Conservation (phyloP, 352 stramenopile genomes). For the Phytophthora sojae region DNA sequence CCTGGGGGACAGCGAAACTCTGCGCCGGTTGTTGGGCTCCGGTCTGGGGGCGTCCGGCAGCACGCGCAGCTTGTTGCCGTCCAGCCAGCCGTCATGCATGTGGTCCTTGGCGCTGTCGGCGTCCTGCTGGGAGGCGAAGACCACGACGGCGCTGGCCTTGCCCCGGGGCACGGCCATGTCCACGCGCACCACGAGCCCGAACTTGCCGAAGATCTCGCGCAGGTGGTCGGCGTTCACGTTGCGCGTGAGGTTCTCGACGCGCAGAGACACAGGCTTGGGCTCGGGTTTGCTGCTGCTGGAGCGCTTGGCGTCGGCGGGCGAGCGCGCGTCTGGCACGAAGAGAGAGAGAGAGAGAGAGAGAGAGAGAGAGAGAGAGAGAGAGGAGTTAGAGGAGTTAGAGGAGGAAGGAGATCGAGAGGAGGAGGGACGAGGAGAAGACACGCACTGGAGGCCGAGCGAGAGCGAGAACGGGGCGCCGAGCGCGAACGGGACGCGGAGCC, state of each 20-base stretch:
- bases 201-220: slow-evolving; percentile 90
- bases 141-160: slow-evolving; percentile 60
- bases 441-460: background rate
- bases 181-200: slow-evolving; percentile 69
- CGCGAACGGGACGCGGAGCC: background rate
- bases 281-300: slow-evolving; percentile 12
- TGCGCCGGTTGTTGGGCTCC: slow-evolving; percentile 6
- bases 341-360: no score
- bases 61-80: slow-evolving; percentile 82
- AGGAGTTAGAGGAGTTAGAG: background rate
- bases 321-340: slow-evolving; percentile 16
- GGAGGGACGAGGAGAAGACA: background rate
- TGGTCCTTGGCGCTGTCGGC: slow-evolving; percentile 68
- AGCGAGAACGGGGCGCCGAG: background rate
- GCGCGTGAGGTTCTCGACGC: slow-evolving; percentile 85
- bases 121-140: slow-evolving; percentile 59
- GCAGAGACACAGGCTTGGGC: slow-evolving; percentile 48
- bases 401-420: background rate
- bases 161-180: slow-evolving; percentile 53
- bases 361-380: no score
- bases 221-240: slow-evolving; percentile 88
- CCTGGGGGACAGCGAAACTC: slow-evolving; percentile 33
- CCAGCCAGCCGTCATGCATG: slow-evolving; percentile 89
- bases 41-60: slow-evolving; percentile 25
- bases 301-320: slow-evolving; percentile 12